phyloP scores from a whole-genome alignment of 2,329 filamentous ascomycete genomes.

The Neobulgaria alba region DNA sequence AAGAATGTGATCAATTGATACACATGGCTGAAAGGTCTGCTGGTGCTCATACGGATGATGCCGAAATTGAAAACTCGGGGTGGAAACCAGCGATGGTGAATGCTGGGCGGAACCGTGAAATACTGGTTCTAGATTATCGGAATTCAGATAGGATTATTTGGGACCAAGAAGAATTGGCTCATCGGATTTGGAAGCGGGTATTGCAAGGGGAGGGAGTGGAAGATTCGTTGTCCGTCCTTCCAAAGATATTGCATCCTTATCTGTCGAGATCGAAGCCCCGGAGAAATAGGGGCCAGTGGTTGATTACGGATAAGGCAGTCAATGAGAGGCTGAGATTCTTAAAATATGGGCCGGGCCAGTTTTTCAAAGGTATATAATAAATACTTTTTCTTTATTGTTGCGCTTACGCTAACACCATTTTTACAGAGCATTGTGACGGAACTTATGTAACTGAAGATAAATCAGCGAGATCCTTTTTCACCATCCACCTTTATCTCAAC shows the following conservation, averaged over 20 bases:
- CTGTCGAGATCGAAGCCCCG: slow-evolving; percentile 29
- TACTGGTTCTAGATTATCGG: slow-evolving; percentile 47
- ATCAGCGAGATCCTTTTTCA: slow-evolving; percentile 34
- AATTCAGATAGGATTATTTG: slow-evolving; percentile 72
- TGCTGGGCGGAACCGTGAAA: slow-evolving; percentile 52
- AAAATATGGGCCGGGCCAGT: slow-evolving; percentile 63
- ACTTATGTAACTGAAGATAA: slow-evolving; percentile 38
- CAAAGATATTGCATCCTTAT: slow-evolving; percentile 19
- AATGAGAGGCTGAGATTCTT: slow-evolving; percentile 72
- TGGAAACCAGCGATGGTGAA: slow-evolving; percentile 67
- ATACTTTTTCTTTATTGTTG: too few species aligned
- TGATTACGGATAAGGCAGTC: slow-evolving; percentile 33
- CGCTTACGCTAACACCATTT: too few species aligned
- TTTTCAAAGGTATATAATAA: slow-evolving; percentile 49
- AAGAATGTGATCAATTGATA: slow-evolving; percentile 53
- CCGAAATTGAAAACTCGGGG: slow-evolving; percentile 24
- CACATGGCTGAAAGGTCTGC: slow-evolving; percentile 38
- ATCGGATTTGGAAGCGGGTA: slow-evolving; percentile 55
- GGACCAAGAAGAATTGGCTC: slow-evolving; percentile 54
- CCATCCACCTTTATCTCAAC: slow-evolving; percentile 48
- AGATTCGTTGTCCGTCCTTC: slow-evolving; percentile 32
- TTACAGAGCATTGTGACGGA: slow-evolving; percentile 57
- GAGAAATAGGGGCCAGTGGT: slow-evolving; percentile 15
- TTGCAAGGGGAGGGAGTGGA: slow-evolving; percentile 35
- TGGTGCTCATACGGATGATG: slow-evolving; percentile 31